Base-by-base conservation (phyloP, 805 yeast species). In the Suhomyces xylopsoci region DNA sequence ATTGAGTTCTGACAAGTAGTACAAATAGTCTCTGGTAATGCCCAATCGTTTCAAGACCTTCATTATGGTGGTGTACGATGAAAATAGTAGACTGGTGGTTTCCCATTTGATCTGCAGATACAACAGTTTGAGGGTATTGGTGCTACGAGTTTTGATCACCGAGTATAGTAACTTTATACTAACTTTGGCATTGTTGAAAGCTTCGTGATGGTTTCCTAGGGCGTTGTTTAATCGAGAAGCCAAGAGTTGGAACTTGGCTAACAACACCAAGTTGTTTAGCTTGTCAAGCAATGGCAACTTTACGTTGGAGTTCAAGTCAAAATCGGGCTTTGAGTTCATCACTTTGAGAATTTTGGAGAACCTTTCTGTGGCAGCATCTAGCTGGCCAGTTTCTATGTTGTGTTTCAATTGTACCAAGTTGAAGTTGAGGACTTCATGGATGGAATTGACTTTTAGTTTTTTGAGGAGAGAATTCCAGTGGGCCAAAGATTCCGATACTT, bases 21-120 rank as follows among this genome's bases (percentile, higher is more conserved):
- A 83, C 2, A 78, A 76, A 46, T 84, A 76, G 51, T 87, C 90
- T 55, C 81, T 81, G 0, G 83, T 69, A 2, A 84, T 61, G 0
- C 92, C 91, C 38, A 82, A 61, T 36, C 74, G 78, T 14, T 74
- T 66, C 50, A 76, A 71, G 0, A 71, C 59, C 3, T 70, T 63
- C 20, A 83, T 66, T 24, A 82, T 65, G 2, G 52, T 51, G 6
- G 67, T 64, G 56, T 81, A 82, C 2, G 80, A 58, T 4, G 64
- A 59, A 10, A 74, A 60, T 32, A 83, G 61, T 12, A 63, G 56
- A 1, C 52, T 53, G 0, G 78, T 63, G 2, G 81, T 63, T 24
- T 63, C 64, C 67, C 79, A 67, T 55, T 75, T 77, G 3, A 73
- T 49, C 2, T 64, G 55, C 51, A 67, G 48, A 32, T 65, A 47